Conservation (phyloP, 176 grass and related monocot species). For the Hsuehochloa calcarea region DNA sequence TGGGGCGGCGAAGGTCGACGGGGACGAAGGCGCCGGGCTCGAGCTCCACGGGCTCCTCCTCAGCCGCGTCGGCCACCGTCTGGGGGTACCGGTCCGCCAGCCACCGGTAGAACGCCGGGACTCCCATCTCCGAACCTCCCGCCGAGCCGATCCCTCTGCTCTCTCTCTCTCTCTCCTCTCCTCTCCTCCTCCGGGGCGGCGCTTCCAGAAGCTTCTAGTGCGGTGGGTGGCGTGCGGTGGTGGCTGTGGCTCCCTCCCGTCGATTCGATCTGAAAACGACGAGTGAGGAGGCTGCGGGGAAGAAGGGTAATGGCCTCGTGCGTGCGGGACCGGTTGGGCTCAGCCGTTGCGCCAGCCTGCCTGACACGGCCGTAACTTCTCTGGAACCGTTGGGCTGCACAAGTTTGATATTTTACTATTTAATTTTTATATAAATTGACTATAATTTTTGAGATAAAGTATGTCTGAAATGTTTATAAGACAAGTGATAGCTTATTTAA, state of each 20-base stretch:
- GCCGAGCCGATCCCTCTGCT: constrained; percentile 11
- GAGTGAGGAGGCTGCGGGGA: background rate
- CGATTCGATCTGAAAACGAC: constrained; percentile 42
- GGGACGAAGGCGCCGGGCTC: constrained; percentile 65
- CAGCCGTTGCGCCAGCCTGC: background rate
- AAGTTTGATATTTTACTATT: no score
- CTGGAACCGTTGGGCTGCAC: no score
- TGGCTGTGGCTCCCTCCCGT: background rate
- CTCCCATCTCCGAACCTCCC: constrained; percentile 65
- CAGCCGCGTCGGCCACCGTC: constrained; percentile 69
- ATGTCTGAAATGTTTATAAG: no score
- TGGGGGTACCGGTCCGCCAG: constrained; percentile 81
- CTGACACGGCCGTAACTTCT: no score
- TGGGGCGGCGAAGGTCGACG: constrained; percentile 71
- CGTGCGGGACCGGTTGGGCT: background rate
- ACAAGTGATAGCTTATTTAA: no score
- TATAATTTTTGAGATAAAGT: no score
- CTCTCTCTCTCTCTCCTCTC: background rate
- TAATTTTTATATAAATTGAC: no score
- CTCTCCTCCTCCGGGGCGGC: constrained; percentile 35
- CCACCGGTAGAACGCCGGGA: constrained; percentile 96
- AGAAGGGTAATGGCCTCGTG: background rate
- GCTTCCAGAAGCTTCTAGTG: constrained; percentile 24
- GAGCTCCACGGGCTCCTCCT: constrained; percentile 73
- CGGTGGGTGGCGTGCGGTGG: constrained; percentile 22